Evolutionary conservation across 306 rosid genomes (phyloP).

Genomic region (Prinsepia uniflora): DNA sequence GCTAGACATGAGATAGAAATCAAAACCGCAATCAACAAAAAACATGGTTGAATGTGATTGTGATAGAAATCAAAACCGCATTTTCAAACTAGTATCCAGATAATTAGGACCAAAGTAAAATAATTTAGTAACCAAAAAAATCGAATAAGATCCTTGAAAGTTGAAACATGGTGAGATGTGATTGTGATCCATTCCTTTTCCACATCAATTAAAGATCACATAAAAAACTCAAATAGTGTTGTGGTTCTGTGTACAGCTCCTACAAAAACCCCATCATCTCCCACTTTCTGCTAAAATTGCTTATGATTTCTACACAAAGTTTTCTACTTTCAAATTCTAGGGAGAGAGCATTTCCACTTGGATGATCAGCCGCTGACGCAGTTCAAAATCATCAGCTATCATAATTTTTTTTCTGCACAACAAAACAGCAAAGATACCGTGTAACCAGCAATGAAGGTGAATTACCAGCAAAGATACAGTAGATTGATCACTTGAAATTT

Average conservation of each 20-base stretch:
- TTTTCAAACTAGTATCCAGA: no score
- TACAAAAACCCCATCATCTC: not conserved
- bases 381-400: not conserved
- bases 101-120: no score
- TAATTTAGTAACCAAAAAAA: no score
- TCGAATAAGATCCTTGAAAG: no score
- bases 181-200: no score
- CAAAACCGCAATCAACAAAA: no score
- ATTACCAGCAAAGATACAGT: not conserved
- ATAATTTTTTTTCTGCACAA: constrained; percentile 12
- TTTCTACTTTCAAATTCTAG: not conserved
- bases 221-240: no score
- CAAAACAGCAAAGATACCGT: not conserved
- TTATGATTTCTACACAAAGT: not conserved
- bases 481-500: not conserved
- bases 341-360: not conserved
- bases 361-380: not conserved
- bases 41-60: no score
- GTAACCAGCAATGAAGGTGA: not conserved
- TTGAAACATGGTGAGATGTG: no score
- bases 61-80: no score
- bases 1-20: no score
- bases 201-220: not conserved
- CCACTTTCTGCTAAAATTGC: not conserved
- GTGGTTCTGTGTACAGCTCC: not conserved